These are phyloP conservation scores for Neltuma alba DNA, from an alignment of 306 rosid species.

Conservation along the genomic window DNA sequence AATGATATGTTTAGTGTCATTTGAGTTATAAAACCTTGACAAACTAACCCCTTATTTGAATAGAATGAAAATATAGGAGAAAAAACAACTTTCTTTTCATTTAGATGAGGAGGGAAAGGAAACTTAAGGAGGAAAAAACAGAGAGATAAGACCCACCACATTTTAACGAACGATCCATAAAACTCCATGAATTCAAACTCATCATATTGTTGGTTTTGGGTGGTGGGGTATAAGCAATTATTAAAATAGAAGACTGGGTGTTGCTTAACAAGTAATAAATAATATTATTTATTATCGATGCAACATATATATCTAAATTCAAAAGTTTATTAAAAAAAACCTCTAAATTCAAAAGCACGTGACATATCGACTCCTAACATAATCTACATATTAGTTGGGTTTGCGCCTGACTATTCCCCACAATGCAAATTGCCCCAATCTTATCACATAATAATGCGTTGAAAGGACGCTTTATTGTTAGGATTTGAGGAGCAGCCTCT, in stretches of 20 bases:
- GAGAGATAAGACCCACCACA: too few species aligned
- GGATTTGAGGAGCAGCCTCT: background rate
- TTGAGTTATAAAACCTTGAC: too few species aligned
- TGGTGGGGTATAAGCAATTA: too few species aligned
- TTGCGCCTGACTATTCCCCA: background rate
- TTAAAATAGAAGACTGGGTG: background rate
- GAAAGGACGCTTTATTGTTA: background rate
- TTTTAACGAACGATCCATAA: background rate
- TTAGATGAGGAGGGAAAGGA: too few species aligned
- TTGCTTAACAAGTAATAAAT: too few species aligned
- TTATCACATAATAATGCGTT: background rate
- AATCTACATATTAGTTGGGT: background rate
- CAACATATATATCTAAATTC: too few species aligned
- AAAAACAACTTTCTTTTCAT: too few species aligned
- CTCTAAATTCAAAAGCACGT: background rate
- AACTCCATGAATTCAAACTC: background rate
- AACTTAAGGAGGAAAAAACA: too few species aligned
- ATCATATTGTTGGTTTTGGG: background rate
- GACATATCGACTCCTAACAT: background rate
- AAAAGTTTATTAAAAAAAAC: background rate
- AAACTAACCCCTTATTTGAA: too few species aligned
- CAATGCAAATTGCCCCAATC: background rate
- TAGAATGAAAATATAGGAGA: too few species aligned
- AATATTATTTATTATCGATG: too few species aligned
- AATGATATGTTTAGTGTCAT: too few species aligned